These are phyloP conservation scores for Scedosporium boydii DNA, from an alignment of 2,329 filamentous ascomycete genomes.

Conservation along the genomic window DNA sequence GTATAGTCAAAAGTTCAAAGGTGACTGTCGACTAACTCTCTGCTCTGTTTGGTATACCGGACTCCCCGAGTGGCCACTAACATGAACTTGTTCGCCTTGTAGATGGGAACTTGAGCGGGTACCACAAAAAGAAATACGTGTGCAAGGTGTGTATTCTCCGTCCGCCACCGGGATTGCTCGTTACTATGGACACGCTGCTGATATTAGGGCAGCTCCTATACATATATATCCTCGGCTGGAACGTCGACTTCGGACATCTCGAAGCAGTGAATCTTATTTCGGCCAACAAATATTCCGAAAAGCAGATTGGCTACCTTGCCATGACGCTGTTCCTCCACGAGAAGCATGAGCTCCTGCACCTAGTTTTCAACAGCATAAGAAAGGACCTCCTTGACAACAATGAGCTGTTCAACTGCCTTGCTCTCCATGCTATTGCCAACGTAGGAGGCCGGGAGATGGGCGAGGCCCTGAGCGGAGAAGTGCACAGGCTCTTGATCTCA, in stretches of 20 bases:
- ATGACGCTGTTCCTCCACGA: conserved; percentile 97
- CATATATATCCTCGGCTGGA: conserved; percentile 98
- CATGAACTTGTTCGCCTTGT: background rate
- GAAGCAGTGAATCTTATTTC: conserved; percentile 98
- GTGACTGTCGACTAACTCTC: conserved; percentile 23
- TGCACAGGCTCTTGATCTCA: conserved; percentile 87
- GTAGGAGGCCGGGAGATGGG: conserved; percentile 96
- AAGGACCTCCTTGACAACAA: conserved; percentile 94
- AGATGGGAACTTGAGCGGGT: conserved; percentile 86
- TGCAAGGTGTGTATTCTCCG: conserved; percentile 60
- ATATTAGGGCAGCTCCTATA: conserved; percentile 59
- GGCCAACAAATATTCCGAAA: conserved; percentile 94
- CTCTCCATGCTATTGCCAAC: conserved; percentile 94
- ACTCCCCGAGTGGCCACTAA: background rate
- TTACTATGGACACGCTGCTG: background rate
- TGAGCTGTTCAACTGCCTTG: conserved; percentile 94
- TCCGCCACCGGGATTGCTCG: background rate
- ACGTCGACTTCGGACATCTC: conserved; percentile 97
- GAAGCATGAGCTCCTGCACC: conserved; percentile 86
- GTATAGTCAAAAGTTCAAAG: conserved; percentile 83
- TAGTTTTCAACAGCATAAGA: conserved; percentile 96
- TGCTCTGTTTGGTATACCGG: background rate
- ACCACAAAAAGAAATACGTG: conserved; percentile 99
- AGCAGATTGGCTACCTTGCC: conserved; percentile 96
- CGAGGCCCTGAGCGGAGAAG: conserved; percentile 82